Evolutionary conservation across 768 basidiomycete genomes (phyloP).

Genomic region (Lactarius psammicola): DNA sequence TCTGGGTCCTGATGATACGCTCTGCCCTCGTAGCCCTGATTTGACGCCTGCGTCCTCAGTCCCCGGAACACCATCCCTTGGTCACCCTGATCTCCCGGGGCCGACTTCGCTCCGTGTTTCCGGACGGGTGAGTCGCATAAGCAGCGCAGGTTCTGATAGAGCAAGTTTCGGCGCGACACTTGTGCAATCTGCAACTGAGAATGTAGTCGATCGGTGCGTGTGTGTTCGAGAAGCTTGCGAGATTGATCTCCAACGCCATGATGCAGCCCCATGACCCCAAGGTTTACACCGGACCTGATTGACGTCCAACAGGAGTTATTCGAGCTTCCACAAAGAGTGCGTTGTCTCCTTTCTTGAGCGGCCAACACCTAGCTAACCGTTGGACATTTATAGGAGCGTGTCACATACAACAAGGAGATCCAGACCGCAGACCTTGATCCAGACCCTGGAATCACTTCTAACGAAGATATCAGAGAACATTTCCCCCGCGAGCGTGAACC

Average conservation of each 20-base stretch:
- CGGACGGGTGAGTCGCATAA: conserved; percentile 67
- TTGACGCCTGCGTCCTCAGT: conserved; percentile 69
- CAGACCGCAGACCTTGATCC: conserved; percentile 70
- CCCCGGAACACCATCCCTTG: conserved; percentile 64
- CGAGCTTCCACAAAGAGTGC: conserved; percentile 84
- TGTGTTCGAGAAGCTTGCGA: background rate
- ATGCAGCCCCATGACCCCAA: conserved; percentile 58
- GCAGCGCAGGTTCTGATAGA: conserved; percentile 57
- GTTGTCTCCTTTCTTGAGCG: background rate
- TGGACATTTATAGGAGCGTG: conserved; percentile 54
- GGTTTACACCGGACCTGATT: conserved; percentile 73
- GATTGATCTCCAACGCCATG: conserved; percentile 4
- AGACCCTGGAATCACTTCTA: conserved; percentile 49
- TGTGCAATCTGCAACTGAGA: conserved; percentile 54
- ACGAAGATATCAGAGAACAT: conserved; percentile 75
- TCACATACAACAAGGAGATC: conserved; percentile 81
- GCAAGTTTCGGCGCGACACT: conserved; percentile 46
- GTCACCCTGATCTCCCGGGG: conserved; percentile 40
- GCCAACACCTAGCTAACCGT: background rate
- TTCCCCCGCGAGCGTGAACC: conserved; percentile 60
- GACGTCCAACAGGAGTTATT: conserved; percentile 89
- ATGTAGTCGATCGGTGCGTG: conserved; percentile 66
- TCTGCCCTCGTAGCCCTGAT: conserved; percentile 55
- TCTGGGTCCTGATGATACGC: conserved; percentile 47
- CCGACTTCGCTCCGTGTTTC: conserved; percentile 44